These are phyloP conservation scores for Nakazawaea populi DNA, from an alignment of 805 yeast species.

Conservation along the genomic window DNA sequence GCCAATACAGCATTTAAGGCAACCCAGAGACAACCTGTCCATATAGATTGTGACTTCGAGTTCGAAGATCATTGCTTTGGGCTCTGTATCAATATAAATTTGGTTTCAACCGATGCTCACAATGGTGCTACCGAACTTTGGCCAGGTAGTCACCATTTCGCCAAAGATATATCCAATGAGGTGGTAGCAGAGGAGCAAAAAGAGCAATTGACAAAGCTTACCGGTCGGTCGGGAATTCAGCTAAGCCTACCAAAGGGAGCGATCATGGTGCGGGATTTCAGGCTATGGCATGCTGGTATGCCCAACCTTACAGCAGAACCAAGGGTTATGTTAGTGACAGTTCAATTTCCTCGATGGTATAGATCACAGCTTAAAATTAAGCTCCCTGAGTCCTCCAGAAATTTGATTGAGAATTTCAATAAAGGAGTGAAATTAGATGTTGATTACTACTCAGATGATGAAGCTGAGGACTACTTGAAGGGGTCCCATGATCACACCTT, in stretches of 20 bases:
- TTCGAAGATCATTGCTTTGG: slow-evolving; percentile 7
- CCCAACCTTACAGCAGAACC: slow-evolving; percentile 3
- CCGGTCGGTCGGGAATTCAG: background rate
- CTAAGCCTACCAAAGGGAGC: slow-evolving; percentile 7
- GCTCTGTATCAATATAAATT: slow-evolving; percentile 5
- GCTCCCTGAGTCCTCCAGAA: slow-evolving; percentile 1
- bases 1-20: slow-evolving; percentile 5
- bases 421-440: background rate
- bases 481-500: slow-evolving; percentile 7
- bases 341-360: slow-evolving; percentile 7
- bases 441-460: background rate
- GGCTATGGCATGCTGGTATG: slow-evolving; percentile 8
- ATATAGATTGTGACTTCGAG: slow-evolving; percentile 1
- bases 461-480: slow-evolving; percentile 1
- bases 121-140: slow-evolving; percentile 8
- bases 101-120: background rate
- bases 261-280: slow-evolving; percentile 5
- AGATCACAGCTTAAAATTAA: background rate
- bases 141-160: slow-evolving; percentile 7
- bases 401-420: background rate
- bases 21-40: slow-evolving; percentile 4
- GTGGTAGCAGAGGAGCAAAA: background rate
- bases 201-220: background rate
- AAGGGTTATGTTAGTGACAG: slow-evolving; percentile 7
- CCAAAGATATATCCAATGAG: background rate